Evolutionary conservation across 1,284 basidiomycete species (phyloP), one percentile per base, ranked within the genome.

Genomic region (Cryptococcus sp.): DNA sequence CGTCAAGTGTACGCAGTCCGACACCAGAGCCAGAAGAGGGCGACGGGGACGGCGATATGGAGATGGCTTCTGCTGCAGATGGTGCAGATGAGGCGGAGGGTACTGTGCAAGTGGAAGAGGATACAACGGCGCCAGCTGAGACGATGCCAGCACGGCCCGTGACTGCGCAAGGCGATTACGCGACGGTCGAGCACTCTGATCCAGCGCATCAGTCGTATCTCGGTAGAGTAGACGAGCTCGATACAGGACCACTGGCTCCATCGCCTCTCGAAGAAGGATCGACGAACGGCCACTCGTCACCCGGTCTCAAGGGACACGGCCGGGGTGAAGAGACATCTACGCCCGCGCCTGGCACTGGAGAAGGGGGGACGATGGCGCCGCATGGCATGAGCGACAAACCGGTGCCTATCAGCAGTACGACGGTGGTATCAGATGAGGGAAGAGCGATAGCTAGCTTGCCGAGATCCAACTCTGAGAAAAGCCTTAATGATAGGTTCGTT

Each of bases 221-320:
- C 1, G 78, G 78, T 20, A 60, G 72, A 57, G 79, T 80, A 17
- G 79, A 80, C 61, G 79, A 80, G 61, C 69, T 80, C 41, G 79
- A 80, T 56, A 74, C 78, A 0, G 79, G 79, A 3, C 77, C 77
- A 3, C 57, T 78, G 22, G 49, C 56, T 7, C 27, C 65, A 23
- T 49, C 61, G 40, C 30, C 30, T 35, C 30, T 35, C 13, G 30
- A 35, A 10, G 30, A 35, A 35, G 30, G 30, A 2, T 35, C 30
- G 30, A 35, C 30, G 13, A 35, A 35, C 30, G 30, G 30, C 30
- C 7, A 8, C 30, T 35, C 30, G 4, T 19, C n/a, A 10, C 39
- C 22, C 19, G 23, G 10, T 6, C 47, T 23, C 42, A 52, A 40
- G 41, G 52, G 50, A 11, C 50, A 58, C 39, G 53, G 50, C 35